Percentiles rank a stretch among this genome's conserved stretches.
phyloP scores from a whole-genome alignment of 805 yeast species.

The Naumovozyma dairenensis region DNA sequence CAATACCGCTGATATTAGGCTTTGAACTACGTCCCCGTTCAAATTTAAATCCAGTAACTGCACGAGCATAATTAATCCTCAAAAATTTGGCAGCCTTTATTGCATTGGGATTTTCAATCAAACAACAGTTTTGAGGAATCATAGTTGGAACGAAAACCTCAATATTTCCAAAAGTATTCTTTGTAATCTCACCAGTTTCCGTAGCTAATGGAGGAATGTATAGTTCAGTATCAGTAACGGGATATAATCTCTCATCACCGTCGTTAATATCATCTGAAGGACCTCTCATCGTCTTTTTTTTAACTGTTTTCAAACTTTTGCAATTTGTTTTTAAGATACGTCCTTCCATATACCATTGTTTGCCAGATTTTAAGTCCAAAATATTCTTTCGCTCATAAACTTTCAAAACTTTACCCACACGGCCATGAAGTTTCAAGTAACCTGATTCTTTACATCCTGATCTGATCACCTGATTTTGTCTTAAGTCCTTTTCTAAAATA shows the following conservation, averaged over 20 bases:
- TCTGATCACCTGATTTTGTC: conserved; percentile 59
- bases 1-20: conserved; percentile 65
- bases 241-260: conserved; percentile 61
- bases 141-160: conserved; percentile 69
- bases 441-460: conserved; percentile 63
- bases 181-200: conserved; percentile 56
- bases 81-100: conserved; percentile 63
- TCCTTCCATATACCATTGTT: conserved; percentile 81
- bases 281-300: conserved; percentile 29
- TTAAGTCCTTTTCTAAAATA: conserved; percentile 67
- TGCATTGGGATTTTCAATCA: conserved; percentile 45
- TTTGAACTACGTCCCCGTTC: conserved; percentile 39
- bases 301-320: conserved; percentile 44
- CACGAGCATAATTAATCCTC: conserved; percentile 73
- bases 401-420: conserved; percentile 37
- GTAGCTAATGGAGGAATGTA: conserved; percentile 57
- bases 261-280: conserved; percentile 40
- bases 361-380: conserved; percentile 54
- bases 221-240: conserved; percentile 65
- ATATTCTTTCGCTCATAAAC: conserved; percentile 66
- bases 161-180: conserved; percentile 73
- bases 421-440: conserved; percentile 39
- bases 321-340: conserved; percentile 62
- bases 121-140: conserved; percentile 74
- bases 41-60: conserved; percentile 82